phyloP scores from a whole-genome alignment of 352 stramenopile genomes.

The Phytopythium helicoides region DNA sequence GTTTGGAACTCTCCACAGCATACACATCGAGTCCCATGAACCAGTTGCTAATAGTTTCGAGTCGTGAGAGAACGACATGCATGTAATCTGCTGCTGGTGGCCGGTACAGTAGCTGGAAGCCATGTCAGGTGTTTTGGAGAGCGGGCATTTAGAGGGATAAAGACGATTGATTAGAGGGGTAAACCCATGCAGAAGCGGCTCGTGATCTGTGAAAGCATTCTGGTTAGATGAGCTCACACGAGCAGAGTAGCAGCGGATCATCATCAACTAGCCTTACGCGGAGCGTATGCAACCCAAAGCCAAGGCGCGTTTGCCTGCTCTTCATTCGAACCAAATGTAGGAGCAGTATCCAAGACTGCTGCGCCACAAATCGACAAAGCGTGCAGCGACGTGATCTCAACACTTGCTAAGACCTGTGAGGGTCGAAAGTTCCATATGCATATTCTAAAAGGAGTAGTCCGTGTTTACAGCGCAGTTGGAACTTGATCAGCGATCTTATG shows the following conservation, averaged over 20 bases:
- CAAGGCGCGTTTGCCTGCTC: background rate
- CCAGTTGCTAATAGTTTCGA: slow-evolving; percentile 35
- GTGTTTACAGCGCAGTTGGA: background rate
- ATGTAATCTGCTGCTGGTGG: slow-evolving; percentile 58
- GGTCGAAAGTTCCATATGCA: slow-evolving; percentile 43
- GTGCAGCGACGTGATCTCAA: slow-evolving; percentile 23
- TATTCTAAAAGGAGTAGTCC: slow-evolving; percentile 21
- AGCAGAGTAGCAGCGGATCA: background rate
- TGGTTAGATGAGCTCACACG: background rate
- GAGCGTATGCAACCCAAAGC: slow-evolving; percentile 35
- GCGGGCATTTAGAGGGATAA: background rate
- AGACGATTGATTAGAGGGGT: slow-evolving; percentile 6
- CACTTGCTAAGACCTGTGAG: slow-evolving; percentile 17
- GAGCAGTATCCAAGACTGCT: background rate
- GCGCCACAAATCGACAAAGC: slow-evolving; percentile 32
- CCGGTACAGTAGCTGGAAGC: slow-evolving; percentile 15
- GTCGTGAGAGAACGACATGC: slow-evolving; percentile 38
- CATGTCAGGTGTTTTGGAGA: slow-evolving; percentile 10
- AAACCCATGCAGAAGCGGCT: slow-evolving; percentile 15
- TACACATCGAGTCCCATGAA: slow-evolving; percentile 63
- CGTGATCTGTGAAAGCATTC: slow-evolving; percentile 14
- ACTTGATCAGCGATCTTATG: too few relatives aligned
- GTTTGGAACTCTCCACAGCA: slow-evolving; percentile 39
- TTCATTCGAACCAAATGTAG: background rate
- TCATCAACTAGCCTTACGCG: slow-evolving; percentile 23